phyloP scores from a whole-genome alignment of 176 grass and related monocot genomes.

The Thalia dealbata region DNA sequence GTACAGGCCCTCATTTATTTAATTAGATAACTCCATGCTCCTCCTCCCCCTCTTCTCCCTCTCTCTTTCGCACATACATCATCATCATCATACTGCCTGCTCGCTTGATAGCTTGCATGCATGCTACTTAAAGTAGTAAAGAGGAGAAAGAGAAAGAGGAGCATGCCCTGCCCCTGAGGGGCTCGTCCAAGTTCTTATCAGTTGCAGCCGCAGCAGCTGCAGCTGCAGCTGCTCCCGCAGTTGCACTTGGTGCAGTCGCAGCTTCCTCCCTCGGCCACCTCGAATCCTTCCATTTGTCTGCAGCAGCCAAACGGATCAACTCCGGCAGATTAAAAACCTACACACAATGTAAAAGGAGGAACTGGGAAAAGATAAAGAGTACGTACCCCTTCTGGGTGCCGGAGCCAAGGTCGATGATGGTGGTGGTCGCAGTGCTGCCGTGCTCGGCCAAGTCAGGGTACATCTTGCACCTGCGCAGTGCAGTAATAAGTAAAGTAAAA shows the following conservation, averaged over 20 bases:
- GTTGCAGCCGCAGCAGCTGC: conserved; percentile 7
- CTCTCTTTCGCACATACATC: background rate
- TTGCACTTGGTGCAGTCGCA: conserved; percentile 6
- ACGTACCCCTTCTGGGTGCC: background rate
- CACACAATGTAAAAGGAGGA: too few species aligned
- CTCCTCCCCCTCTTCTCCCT: too few species aligned
- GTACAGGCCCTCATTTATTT: background rate
- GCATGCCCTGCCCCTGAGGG: background rate
- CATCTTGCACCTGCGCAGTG: conserved; percentile 14
- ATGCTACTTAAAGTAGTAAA: too few species aligned
- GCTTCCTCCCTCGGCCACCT: conserved; percentile 3
- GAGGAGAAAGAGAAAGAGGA: background rate
- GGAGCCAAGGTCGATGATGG: background rate
- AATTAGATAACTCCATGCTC: background rate
- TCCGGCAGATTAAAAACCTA: too few species aligned
- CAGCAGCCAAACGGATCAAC: too few species aligned
- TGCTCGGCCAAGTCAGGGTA: background rate
- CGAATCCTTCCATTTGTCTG: background rate
- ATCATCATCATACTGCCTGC: background rate
- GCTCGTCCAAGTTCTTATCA: background rate
- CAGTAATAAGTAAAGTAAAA: too few species aligned
- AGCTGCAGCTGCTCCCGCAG: conserved; percentile 2
- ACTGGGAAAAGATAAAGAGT: too few species aligned
- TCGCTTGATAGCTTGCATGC: too few species aligned
- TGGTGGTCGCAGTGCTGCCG: background rate